These are phyloP conservation scores for Blepharisma undulans DNA, from an alignment of 169 alveolate species.

Conservation along the genomic window DNA sequence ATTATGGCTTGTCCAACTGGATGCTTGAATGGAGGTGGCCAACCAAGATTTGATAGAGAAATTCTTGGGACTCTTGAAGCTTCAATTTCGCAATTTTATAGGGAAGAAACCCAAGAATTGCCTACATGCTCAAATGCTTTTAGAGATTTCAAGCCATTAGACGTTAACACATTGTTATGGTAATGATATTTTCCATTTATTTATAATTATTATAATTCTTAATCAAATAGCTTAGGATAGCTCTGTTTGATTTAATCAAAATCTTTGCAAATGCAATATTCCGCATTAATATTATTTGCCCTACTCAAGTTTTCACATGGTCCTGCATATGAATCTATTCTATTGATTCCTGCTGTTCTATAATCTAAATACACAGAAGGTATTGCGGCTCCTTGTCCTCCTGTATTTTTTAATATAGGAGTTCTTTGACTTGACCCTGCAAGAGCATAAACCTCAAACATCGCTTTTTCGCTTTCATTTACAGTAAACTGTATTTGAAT, in stretches of 20 bases:
- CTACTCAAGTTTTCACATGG: conserved; percentile 23
- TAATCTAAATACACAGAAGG: background rate
- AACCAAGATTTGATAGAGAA: conserved; percentile 29
- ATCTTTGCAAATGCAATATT: conserved; percentile 21
- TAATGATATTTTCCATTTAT: background rate
- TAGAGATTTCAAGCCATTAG: background rate
- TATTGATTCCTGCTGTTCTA: background rate
- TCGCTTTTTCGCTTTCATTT: background rate
- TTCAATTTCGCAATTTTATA: background rate
- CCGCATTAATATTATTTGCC: background rate
- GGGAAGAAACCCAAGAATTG: background rate
- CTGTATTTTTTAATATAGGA: background rate
- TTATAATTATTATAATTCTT: no score
- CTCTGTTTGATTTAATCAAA: background rate
- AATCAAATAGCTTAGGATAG: background rate
- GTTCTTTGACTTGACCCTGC: background rate
- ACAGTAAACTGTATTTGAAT: background rate
- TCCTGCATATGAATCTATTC: conserved; percentile 30
- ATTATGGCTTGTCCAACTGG: conserved; percentile 73
- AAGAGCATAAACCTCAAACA: conserved; percentile 9
- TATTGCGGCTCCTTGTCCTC: background rate
- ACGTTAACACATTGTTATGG: background rate
- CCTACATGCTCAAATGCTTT: background rate
- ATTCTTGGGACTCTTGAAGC: background rate
- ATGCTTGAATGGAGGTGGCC: conserved; percentile 69